Percentiles rank a stretch among this genome's conserved stretches.
phyloP scores from a whole-genome alignment of 805 yeast genomes.

The Hanseniaspora guilliermondii region DNA sequence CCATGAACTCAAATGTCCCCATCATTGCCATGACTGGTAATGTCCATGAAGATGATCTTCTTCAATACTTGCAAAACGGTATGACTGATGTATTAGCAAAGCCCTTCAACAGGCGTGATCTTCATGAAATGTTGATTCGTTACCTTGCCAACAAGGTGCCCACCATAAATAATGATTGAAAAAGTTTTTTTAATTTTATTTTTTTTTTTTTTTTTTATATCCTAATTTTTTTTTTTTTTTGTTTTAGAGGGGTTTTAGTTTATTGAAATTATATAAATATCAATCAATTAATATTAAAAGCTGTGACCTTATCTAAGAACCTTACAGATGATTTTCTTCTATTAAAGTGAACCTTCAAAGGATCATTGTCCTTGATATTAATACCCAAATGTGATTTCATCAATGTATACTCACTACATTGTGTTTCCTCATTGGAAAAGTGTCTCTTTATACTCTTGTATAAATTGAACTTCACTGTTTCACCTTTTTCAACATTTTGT shows the following conservation, averaged over 20 bases:
- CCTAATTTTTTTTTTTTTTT: neutral
- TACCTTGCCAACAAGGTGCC: slow-evolving; percentile 46
- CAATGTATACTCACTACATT: neutral
- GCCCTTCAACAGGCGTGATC: slow-evolving; percentile 82
- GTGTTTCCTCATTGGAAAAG: neutral
- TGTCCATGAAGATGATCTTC: slow-evolving; percentile 68
- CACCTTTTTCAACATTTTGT: neutral
- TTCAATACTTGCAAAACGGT: slow-evolving; percentile 71
- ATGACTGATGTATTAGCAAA: slow-evolving; percentile 88
- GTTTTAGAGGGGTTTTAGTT: neutral
- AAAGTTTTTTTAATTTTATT: no score
- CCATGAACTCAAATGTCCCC: slow-evolving; percentile 74
- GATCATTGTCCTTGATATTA: slow-evolving; percentile 32
- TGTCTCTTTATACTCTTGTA: neutral
- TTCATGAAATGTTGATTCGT: slow-evolving; percentile 65
- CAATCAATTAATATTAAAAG: slow-evolving; percentile 31
- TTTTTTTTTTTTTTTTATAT: neutral
- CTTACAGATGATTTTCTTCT: slow-evolving; percentile 53
- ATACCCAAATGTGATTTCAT: slow-evolving; percentile 34
- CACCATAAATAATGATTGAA: neutral
- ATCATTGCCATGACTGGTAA: slow-evolving; percentile 92
- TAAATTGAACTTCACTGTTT: neutral
- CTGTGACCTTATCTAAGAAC: slow-evolving; percentile 48
- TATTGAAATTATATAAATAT: neutral
- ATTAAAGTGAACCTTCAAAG: neutral